Evolutionary conservation across 176 grass and related monocot genomes (phyloP).

Genomic region (Hyparrhenia diplandra): DNA sequence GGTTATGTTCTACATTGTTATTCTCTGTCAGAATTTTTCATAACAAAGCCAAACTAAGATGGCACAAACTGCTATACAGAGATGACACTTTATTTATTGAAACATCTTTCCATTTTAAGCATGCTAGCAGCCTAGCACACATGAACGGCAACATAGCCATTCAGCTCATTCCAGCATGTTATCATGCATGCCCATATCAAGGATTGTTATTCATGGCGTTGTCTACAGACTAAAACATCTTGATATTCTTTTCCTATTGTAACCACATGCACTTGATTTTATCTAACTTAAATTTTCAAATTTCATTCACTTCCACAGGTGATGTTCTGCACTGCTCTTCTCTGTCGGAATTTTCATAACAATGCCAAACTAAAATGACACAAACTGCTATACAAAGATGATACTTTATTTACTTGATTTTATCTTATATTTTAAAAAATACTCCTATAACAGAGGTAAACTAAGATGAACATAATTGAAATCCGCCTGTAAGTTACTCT

Average conservation of each 20-base stretch:
- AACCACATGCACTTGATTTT: background rate
- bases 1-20: background rate
- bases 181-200: background rate
- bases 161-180: background rate
- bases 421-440: background rate
- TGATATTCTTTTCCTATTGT: background rate
- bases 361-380: background rate
- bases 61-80: background rate
- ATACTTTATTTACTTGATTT: background rate
- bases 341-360: background rate
- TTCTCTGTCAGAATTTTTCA: background rate
- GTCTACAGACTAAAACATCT: slow-evolving; percentile 5
- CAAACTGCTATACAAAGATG: background rate
- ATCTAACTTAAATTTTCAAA: background rate
- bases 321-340: background rate
- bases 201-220: background rate
- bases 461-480: background rate
- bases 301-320: background rate
- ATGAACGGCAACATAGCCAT: background rate
- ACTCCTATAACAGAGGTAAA: background rate
- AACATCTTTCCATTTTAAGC: background rate
- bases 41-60: background rate
- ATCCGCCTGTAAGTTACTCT: background rate
- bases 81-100: background rate
- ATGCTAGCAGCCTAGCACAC: background rate